Base-by-base conservation (phyloP, 2,329 filamentous ascomycete genomes). In the Biscogniauxia sp. region DNA sequence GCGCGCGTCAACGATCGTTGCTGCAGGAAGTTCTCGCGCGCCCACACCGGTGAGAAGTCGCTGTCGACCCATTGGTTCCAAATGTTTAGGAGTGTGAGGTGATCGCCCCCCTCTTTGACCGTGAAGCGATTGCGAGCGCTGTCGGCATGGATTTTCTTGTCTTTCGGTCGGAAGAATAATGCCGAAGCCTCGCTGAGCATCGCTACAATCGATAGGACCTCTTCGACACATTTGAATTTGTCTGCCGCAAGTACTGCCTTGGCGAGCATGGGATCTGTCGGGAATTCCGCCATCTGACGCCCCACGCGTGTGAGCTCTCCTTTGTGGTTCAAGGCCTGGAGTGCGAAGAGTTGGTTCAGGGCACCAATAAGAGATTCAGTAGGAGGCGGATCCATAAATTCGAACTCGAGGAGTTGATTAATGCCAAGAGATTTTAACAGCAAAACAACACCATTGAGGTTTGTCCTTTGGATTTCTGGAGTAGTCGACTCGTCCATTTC, bases 121-220 rank as follows among this genome's bases (percentile, higher is more conserved):
- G 92, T 96, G 77, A 98, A 98, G 1, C 94, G 87, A 41, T 90
- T 89, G 15, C 93, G 88, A 0, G 95, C 95, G 63, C 90, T 92
- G 75, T 99, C 94, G 13, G 95, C 95, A 71, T 97, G 92, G 26
- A 97, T 89, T 75, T 97, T 97, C 81, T 98, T 97, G 78, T 99
- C 93, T 73, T 97, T 97, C 20, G 95, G 93, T 0, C 93, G 85
- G 82, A 96, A 96, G 80, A 97, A 99, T 5, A 99, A 84, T 0
- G 93, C 89, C 3, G 89, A 92, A 1, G 91, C 87, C 77, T 98
- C 95, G 62, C 90, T 88, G 0, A 98, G 84, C 91, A 98, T 97
- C 51, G 93, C 88, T n/a, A 98, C 92, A 54, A 98, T 92, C 0
- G 91, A 93, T 17, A 99, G 80, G 0, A 98, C 87, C 76, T 99